phyloP scores from a whole-genome alignment of 2,329 filamentous ascomycete genomes.

The Talaromyces amestolkiae region DNA sequence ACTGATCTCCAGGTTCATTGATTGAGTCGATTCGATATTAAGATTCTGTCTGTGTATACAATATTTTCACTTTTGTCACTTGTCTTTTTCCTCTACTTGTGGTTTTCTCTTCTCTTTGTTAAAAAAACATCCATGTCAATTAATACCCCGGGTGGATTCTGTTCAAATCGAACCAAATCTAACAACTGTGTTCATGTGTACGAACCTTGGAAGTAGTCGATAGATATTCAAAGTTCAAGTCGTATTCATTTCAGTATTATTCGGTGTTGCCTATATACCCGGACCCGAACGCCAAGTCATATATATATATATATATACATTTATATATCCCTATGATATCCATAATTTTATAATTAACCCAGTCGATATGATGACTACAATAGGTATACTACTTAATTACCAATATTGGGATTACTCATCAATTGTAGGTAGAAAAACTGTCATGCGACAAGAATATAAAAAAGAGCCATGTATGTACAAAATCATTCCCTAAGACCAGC shows the following conservation, averaged over 20 bases:
- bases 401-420: background rate
- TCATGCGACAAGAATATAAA: background rate
- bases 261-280: no score
- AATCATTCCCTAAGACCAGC: constrained; percentile 7
- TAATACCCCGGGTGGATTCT: background rate
- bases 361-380: no score
- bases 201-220: background rate
- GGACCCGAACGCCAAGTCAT: no score
- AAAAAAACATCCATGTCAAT: background rate
- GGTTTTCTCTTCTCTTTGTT: background rate
- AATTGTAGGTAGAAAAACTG: background rate
- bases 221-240: no score
- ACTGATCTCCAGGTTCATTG: background rate
- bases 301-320: no score
- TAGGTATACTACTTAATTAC: no score
- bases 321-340: no score
- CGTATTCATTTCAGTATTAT: no score
- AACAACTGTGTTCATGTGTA: background rate
- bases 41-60: constrained; percentile 4
- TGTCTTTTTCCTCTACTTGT: background rate
- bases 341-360: no score
- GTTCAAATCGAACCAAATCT: background rate
- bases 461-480: constrained; percentile 49
- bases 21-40: background rate
- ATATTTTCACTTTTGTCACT: background rate